Evolutionary conservation across 2,329 filamentous ascomycete species (phyloP).

Genomic region (Magnaporthiopsis poae): DNA sequence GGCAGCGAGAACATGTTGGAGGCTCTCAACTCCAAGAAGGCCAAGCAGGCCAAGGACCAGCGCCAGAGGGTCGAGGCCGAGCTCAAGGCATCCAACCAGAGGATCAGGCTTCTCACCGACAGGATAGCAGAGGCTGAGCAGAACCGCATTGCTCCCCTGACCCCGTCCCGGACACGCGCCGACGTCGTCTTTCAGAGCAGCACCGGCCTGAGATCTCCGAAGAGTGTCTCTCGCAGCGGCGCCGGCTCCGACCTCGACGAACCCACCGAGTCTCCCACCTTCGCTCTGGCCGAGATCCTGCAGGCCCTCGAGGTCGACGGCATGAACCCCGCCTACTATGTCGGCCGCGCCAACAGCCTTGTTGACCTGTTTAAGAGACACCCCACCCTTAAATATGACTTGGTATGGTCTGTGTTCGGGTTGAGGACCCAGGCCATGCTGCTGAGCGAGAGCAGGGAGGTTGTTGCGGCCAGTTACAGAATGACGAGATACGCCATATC

Average conservation of each 20-base stretch:
- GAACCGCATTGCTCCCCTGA: constrained; percentile 38
- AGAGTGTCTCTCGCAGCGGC: constrained; percentile 43
- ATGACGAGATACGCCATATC: constrained; percentile 91
- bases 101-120: constrained; percentile 51
- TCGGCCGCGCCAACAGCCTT: constrained; percentile 79
- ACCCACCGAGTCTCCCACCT: constrained; percentile 76
- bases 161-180: constrained; percentile 43
- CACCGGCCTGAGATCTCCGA: constrained; percentile 45
- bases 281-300: constrained; percentile 78
- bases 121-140: constrained; percentile 52
- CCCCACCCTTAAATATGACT: constrained; percentile 87
- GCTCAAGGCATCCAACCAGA: constrained; percentile 74
- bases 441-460: constrained; percentile 87
- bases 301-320: constrained; percentile 81
- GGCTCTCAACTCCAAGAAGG: constrained; percentile 85
- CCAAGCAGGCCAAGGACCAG: constrained; percentile 87
- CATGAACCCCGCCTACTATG: constrained; percentile 89
- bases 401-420: constrained; percentile 93
- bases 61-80: constrained; percentile 73
- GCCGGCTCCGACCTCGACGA: constrained; percentile 57
- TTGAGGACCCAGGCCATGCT: constrained; percentile 91
- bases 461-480: constrained; percentile 86
- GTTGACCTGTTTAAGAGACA: constrained; percentile 95
- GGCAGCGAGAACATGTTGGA: constrained; percentile 97
- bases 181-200: constrained; percentile 34